Conservation (phyloP, 495 filamentous ascomycete species). For the Symbiotaphrina buchneri region DNA sequence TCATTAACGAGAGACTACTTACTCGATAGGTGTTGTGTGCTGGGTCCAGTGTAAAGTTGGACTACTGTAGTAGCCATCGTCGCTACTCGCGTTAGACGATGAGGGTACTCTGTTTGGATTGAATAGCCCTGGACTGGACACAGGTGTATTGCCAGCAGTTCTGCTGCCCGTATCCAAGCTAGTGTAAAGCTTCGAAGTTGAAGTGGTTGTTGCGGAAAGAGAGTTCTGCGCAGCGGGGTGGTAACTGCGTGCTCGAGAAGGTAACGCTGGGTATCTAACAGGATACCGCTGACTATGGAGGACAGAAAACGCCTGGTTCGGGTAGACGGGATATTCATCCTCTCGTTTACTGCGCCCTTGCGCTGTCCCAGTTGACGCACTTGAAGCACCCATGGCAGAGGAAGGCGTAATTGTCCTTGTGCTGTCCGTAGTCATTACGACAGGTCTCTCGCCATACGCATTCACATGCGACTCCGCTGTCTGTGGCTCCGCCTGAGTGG, state of each 20-base stretch:
- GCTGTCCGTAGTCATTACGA: neutral
- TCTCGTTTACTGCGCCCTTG: slow-evolving; percentile 1
- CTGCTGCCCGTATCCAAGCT: slow-evolving; percentile 11
- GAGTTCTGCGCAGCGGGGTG: slow-evolving; percentile 11
- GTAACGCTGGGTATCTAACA: slow-evolving; percentile 8
- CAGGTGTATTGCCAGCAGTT: slow-evolving; percentile 15
- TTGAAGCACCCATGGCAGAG: neutral
- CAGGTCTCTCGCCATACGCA: neutral
- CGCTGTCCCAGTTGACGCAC: neutral
- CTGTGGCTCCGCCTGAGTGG: too few relatives aligned
- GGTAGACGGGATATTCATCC: slow-evolving; percentile 14
- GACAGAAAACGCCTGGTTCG: slow-evolving; percentile 19
- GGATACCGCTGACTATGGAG: slow-evolving; percentile 17
- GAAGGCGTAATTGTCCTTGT: neutral
- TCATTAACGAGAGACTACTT: too few relatives aligned
- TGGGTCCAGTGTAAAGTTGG: slow-evolving; percentile 19
- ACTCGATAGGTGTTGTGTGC: slow-evolving; percentile 16
- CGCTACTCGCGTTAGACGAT: slow-evolving; percentile 7
- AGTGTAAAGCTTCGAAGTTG: slow-evolving; percentile 16
- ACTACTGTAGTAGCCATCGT: slow-evolving; percentile 14
- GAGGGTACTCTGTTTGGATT: too few relatives aligned
- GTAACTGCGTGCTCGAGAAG: slow-evolving; percentile 12
- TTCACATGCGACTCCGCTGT: too few relatives aligned
- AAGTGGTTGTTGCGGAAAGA: slow-evolving; percentile 12
- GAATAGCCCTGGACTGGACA: slow-evolving; percentile 9